Evolutionary conservation across 208 protist genomes (phyloP).

Genomic region (Endotrypanum monterogeii): DNA sequence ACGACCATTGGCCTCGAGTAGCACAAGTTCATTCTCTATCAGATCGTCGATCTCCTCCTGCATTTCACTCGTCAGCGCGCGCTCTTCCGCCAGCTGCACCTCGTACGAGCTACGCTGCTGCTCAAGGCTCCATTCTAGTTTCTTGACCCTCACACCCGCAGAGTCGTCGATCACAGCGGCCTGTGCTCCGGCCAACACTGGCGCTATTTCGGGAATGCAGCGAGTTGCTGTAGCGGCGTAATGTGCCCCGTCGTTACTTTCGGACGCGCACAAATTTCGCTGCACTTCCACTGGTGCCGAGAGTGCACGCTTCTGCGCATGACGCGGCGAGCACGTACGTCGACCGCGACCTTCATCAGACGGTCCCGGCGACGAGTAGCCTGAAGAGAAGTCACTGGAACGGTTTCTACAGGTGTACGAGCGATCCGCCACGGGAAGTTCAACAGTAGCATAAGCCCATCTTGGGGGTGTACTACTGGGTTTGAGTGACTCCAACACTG

Average conservation of each 20-base stretch:
- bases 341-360: constrained; percentile 16
- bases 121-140: constrained; percentile 19
- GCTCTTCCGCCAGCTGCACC: constrained; percentile 44
- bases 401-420: background rate
- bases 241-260: too few relatives aligned
- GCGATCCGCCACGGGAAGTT: background rate
- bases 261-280: constrained; percentile 1
- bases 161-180: background rate
- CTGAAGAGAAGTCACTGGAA: background rate
- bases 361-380: constrained; percentile 9
- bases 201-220: too few relatives aligned
- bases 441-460: background rate
- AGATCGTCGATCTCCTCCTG: constrained; percentile 75
- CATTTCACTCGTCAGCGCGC: constrained; percentile 59
- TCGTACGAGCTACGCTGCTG: constrained; percentile 28
- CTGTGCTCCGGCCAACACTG: background rate
- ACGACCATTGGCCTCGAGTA: constrained; percentile 47
- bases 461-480: background rate
- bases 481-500: too few relatives aligned
- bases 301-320: constrained; percentile 19
- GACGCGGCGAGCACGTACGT: constrained; percentile 19
- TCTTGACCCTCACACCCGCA: constrained; percentile 1
- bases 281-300: constrained; percentile 10
- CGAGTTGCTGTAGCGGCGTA: background rate
- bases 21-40: constrained; percentile 45